A percentile compares a stretch with the other conserved stretches of the same genome.
Evolutionary conservation across 768 basidiomycete genomes (phyloP).

Genomic region (Mycena crocata): DNA sequence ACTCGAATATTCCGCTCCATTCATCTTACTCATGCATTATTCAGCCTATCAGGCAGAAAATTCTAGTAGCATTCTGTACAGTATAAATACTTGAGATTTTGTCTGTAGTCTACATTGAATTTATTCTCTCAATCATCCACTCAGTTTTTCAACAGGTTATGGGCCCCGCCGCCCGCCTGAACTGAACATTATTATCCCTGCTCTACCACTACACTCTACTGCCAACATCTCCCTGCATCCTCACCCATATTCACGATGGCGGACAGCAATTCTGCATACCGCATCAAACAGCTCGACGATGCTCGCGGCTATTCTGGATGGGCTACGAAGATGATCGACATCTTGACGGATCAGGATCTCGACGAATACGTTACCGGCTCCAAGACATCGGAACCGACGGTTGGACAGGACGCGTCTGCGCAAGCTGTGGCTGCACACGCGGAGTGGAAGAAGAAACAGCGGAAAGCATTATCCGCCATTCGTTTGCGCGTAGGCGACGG

Average conservation of each 20-base stretch:
- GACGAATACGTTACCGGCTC: conserved; percentile 20
- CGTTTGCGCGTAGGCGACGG: conserved; percentile 31
- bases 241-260: conserved; percentile 25
- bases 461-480: conserved; percentile 43
- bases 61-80: too few species aligned
- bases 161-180: too few species aligned
- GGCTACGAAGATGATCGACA: conserved; percentile 27
- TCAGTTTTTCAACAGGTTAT: too few species aligned
- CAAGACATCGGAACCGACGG: neutral
- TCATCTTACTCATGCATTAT: too few species aligned
- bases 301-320: conserved; percentile 31
- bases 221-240: neutral
- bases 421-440: neutral
- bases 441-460: conserved; percentile 35
- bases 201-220: neutral
- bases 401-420: neutral
- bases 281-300: conserved; percentile 31
- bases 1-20: too few species aligned
- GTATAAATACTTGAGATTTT: too few species aligned
- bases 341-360: conserved; percentile 32
- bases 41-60: too few species aligned
- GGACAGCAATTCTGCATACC: conserved; percentile 16
- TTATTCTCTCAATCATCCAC: too few species aligned
- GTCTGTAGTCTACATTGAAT: too few species aligned
- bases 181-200: too few species aligned